These are phyloP conservation scores for Phytophthora gonapodyides DNA, from an alignment of 352 stramenopile genomes.

Conservation along the genomic window DNA sequence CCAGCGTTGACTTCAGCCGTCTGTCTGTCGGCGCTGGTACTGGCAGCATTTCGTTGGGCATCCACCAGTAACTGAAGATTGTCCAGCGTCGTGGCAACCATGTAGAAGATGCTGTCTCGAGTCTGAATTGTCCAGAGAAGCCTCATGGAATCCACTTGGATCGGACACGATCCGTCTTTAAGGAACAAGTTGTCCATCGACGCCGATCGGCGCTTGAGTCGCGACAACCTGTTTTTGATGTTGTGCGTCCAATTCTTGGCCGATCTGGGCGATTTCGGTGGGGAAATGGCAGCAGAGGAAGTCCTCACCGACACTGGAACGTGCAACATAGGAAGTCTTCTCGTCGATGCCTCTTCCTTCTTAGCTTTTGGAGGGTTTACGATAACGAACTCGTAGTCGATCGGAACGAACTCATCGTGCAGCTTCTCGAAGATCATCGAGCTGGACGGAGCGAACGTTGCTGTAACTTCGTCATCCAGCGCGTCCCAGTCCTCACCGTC, in stretches of 20 bases:
- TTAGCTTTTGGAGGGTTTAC: constrained; percentile 24
- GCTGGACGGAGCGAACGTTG: constrained; percentile 37
- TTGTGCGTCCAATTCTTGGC: constrained; percentile 57
- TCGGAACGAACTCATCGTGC: constrained; percentile 53
- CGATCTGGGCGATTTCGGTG: constrained; percentile 37
- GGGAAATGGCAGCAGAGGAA: constrained; percentile 15
- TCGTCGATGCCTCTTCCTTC: constrained; percentile 12
- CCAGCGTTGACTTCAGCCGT: background rate
- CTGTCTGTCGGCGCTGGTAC: constrained; percentile 16
- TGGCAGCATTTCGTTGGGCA: constrained; percentile 27
- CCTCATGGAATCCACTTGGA: constrained; percentile 85
- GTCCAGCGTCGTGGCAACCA: constrained; percentile 58
- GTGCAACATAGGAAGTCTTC: constrained; percentile 21
- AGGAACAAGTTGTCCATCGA: constrained; percentile 78
- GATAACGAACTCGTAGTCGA: constrained; percentile 54
- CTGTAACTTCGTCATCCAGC: constrained; percentile 33
- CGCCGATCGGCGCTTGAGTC: constrained; percentile 61
- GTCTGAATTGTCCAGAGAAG: constrained; percentile 82
- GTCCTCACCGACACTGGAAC: constrained; percentile 20
- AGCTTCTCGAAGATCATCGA: constrained; percentile 41
- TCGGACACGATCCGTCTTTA: constrained; percentile 73
- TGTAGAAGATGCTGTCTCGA: constrained; percentile 73
- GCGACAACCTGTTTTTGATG: constrained; percentile 52
- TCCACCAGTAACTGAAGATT: constrained; percentile 55
- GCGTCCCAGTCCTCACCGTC: constrained; percentile 23